These are phyloP conservation scores for Babesia caballi DNA, from an alignment of 169 alveolate species.

Conservation along the genomic window DNA sequence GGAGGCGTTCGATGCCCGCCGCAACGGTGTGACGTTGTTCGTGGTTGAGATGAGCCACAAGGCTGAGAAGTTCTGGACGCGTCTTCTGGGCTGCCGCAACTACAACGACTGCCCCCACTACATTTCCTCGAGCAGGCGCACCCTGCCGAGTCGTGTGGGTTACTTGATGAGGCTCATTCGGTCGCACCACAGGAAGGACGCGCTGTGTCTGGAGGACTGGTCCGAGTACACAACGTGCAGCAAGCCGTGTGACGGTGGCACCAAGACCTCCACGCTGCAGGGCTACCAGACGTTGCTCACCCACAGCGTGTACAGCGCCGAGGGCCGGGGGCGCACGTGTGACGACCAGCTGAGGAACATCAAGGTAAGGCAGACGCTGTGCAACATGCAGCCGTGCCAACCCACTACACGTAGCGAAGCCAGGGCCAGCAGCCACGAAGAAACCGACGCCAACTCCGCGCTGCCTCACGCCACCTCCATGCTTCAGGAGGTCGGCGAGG, in stretches of 20 bases:
- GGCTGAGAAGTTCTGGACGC: constrained; percentile 5
- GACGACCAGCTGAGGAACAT: constrained; percentile 31
- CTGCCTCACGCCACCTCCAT: no score
- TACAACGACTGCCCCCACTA: constrained; percentile 21
- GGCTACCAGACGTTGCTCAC: constrained; percentile 13
- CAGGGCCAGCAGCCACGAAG: no score
- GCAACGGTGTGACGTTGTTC: constrained; percentile 46
- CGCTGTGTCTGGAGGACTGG: constrained; percentile 58
- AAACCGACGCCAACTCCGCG: no score
- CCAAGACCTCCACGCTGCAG: constrained; percentile 11
- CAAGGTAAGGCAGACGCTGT: constrained; percentile 1
- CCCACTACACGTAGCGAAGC: no score
- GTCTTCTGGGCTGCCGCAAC: constrained; percentile 41
- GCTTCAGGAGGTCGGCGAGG: no score
- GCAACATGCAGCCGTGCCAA: constrained; percentile 43
- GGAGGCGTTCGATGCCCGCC: constrained; percentile 39
- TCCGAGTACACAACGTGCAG: constrained; percentile 35
- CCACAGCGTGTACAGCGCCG: constrained; percentile 20
- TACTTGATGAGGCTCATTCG: constrained; percentile 3
- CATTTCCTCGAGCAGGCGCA: constrained; percentile 1
- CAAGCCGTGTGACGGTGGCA: constrained; percentile 36
- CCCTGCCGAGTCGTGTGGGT: background rate
- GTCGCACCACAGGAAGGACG: constrained; percentile 29
- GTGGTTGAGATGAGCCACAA: constrained; percentile 33
- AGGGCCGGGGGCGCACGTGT: constrained; percentile 51